Evolutionary conservation across 2,329 filamentous ascomycete genomes (phyloP).

Genomic region (Iodosphaeria phyllophila): DNA sequence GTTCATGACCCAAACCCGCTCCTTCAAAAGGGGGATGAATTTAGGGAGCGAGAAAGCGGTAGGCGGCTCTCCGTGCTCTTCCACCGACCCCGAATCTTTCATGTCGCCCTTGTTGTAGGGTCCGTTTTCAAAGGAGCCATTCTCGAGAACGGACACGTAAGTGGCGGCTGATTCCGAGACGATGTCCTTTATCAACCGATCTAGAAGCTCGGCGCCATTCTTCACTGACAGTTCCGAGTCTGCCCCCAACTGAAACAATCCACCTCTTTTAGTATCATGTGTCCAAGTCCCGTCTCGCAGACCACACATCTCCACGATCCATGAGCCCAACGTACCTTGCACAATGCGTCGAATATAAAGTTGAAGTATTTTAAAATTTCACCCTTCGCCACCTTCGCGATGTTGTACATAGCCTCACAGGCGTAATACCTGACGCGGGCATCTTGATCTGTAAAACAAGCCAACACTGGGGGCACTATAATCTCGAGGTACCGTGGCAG

Average conservation of each 20-base stretch:
- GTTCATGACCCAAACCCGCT: conserved; percentile 85
- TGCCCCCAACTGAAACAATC: conserved; percentile 68
- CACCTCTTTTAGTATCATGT: no score
- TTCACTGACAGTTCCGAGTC: conserved; percentile 96
- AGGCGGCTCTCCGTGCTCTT: conserved; percentile 33
- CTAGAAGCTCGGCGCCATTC: conserved; percentile 88
- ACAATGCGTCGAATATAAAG: conserved; percentile 91
- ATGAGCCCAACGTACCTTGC: conserved; percentile 60
- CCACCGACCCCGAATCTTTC: conserved; percentile 20
- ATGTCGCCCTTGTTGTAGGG: conserved; percentile 23
- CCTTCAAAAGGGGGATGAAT: conserved; percentile 86
- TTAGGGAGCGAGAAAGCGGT: conserved; percentile 81
- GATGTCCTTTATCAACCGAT: conserved; percentile 89
- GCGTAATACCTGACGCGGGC: conserved; percentile 93
- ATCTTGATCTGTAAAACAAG: conserved; percentile 97
- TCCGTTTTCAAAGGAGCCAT: no score
- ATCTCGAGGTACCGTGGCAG: conserved; percentile 80
- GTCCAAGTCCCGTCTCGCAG: no score
- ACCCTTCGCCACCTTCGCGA: conserved; percentile 96
- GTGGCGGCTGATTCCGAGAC: conserved; percentile 88
- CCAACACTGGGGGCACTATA: conserved; percentile 89
- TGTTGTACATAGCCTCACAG: conserved; percentile 99
- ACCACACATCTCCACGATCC: no score
- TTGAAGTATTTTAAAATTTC: conserved; percentile 97
- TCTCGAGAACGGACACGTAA: conserved; percentile 77